Conservation (phyloP, 139 green algal genomes). For the Bryopsis sp. region DNA sequence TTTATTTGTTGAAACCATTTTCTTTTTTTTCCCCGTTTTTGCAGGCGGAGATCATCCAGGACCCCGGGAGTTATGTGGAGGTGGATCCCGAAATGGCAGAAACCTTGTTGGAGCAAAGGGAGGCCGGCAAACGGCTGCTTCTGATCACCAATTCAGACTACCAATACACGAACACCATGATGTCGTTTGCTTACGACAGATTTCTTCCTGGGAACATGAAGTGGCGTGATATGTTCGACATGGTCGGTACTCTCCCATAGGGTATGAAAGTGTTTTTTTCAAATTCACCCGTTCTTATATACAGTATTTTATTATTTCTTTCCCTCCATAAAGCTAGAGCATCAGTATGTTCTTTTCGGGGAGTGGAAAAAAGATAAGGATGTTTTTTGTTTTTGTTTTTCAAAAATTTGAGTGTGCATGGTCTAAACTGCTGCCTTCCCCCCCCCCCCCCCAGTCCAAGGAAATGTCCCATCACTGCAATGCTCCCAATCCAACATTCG, state of each 20-base stretch:
- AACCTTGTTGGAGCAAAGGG: slow-evolving; percentile 82
- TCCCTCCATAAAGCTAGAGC: slow-evolving; percentile 1
- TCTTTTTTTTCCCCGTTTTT: too few relatives aligned
- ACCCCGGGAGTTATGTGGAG: slow-evolving; percentile 63
- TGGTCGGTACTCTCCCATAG: too few relatives aligned
- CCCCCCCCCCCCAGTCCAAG: too few relatives aligned
- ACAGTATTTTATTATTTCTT: not conserved
- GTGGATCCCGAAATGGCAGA: slow-evolving; percentile 73
- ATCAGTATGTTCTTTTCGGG: not conserved
- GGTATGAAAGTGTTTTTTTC: too few relatives aligned
- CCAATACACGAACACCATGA: slow-evolving; percentile 83
- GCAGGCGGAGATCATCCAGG: slow-evolving; percentile 78
- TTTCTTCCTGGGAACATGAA: slow-evolving; percentile 64
- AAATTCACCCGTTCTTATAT: slow-evolving; percentile 5
- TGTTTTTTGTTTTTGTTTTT: too few relatives aligned
- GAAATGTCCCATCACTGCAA: too few relatives aligned
- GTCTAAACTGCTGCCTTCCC: too few relatives aligned
- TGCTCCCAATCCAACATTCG: too few relatives aligned
- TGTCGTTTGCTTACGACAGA: slow-evolving; percentile 76
- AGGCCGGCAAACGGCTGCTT: slow-evolving; percentile 80
- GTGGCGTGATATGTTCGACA: slow-evolving; percentile 92
- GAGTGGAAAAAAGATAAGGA: too few relatives aligned
- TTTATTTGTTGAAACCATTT: too few relatives aligned
- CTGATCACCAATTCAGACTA: slow-evolving; percentile 92
- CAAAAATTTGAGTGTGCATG: too few relatives aligned